phyloP scores from a whole-genome alignment of 352 stramenopile genomes.

The Pythium grandisporangium region DNA sequence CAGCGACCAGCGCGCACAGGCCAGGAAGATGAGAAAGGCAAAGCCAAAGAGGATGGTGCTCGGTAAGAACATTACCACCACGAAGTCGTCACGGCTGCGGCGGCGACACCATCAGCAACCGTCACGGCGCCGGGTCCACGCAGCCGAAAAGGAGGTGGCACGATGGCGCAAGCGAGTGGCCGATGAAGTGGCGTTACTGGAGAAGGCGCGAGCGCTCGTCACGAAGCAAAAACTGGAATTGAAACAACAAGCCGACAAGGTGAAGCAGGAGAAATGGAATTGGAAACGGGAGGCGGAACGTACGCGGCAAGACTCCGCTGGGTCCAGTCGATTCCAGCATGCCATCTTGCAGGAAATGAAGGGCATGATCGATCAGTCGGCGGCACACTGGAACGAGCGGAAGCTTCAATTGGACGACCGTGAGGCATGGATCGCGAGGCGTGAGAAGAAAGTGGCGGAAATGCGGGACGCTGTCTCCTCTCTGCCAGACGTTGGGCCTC shows the following conservation, averaged over 20 bases:
- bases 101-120: neutral
- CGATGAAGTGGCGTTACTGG: constrained; percentile 33
- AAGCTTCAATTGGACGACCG: constrained; percentile 34
- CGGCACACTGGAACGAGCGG: constrained; percentile 28
- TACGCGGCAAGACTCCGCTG: neutral
- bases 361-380: constrained; percentile 48
- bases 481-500: constrained; percentile 1
- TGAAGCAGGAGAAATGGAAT: constrained; percentile 38
- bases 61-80: too few relatives aligned
- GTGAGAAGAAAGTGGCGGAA: constrained; percentile 32
- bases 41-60: too few relatives aligned
- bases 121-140: neutral
- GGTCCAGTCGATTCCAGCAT: constrained; percentile 7
- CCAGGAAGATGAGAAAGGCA: too few relatives aligned
- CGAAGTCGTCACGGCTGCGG: constrained; percentile 1
- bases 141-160: too few relatives aligned
- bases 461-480: constrained; percentile 17
- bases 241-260: constrained; percentile 35
- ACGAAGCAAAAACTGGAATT: constrained; percentile 37
- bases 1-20: too few relatives aligned
- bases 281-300: constrained; percentile 29
- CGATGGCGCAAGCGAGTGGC: constrained; percentile 33
- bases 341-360: constrained; percentile 49
- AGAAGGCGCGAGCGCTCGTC: constrained; percentile 30
- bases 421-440: constrained; percentile 35